Conservation (phyloP, 2,329 filamentous ascomycete species). For the Verticillium klebahnii region DNA sequence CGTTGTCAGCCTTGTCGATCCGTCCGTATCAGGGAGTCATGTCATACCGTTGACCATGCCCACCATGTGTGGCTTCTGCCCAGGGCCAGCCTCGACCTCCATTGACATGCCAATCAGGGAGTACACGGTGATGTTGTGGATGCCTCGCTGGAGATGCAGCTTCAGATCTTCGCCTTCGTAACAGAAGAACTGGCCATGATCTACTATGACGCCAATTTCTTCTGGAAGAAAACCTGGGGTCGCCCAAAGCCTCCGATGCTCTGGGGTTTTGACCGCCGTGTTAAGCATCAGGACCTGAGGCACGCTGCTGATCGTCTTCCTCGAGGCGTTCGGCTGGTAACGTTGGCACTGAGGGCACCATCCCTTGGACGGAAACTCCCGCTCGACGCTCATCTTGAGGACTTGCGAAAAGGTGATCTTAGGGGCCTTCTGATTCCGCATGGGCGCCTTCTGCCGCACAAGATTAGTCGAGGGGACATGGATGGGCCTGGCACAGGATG, state of each 20-base stretch:
- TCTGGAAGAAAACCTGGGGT: slow-evolving; percentile 88
- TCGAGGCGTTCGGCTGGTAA: slow-evolving; percentile 82
- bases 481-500: slow-evolving; percentile 10
- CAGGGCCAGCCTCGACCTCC: slow-evolving; percentile 81
- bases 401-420: slow-evolving; percentile 79
- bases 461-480: slow-evolving; percentile 12
- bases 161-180: slow-evolving; percentile 90
- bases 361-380: slow-evolving; percentile 81
- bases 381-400: slow-evolving; percentile 86
- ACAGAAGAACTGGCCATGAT: slow-evolving; percentile 88
- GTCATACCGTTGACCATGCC: slow-evolving; percentile 76
- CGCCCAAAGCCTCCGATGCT: slow-evolving; percentile 79
- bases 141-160: slow-evolving; percentile 71
- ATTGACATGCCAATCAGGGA: slow-evolving; percentile 86
- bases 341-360: slow-evolving; percentile 91
- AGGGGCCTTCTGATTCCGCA: slow-evolving; percentile 44
- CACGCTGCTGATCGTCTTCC: slow-evolving; percentile 77
- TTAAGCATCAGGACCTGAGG: slow-evolving; percentile 89
- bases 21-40: slow-evolving; percentile 12
- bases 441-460: slow-evolving; percentile 36
- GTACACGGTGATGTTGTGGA: slow-evolving; percentile 80
- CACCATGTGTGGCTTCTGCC: slow-evolving; percentile 86
- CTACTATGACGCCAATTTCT: slow-evolving; percentile 88
- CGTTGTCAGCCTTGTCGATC: slow-evolving; percentile 17
- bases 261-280: slow-evolving; percentile 65